Percentiles rank a stretch among this genome's conserved stretches.
Evolutionary conservation across 352 stramenopile genomes (phyloP).

Genomic region (Phytophthora agathidicida): DNA sequence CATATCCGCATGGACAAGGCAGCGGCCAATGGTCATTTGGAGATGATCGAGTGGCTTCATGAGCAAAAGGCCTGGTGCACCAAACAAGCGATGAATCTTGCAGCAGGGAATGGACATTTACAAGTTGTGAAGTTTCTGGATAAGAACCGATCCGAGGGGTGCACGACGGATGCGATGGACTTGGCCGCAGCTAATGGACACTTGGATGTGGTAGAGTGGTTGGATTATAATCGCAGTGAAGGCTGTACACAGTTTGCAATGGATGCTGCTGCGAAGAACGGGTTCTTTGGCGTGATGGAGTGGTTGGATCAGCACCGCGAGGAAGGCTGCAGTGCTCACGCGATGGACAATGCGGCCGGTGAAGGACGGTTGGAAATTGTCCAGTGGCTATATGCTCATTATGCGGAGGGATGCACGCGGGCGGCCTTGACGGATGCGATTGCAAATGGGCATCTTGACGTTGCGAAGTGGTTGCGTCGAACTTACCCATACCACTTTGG

Average conservation of each 20-base stretch:
- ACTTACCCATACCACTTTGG: conserved; percentile 10
- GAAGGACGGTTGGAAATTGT: conserved; percentile 9
- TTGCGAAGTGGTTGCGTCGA: conserved; percentile 5
- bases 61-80: conserved; percentile 16
- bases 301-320: conserved; percentile 14
- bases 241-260: conserved; percentile 21
- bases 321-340: conserved; percentile 7
- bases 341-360: conserved; percentile 34
- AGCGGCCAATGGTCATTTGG: conserved; percentile 24
- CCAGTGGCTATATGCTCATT: conserved; percentile 1
- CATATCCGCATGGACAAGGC: conserved; percentile 25
- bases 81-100: conserved; percentile 15
- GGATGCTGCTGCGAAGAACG: conserved; percentile 7
- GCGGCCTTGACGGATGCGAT: conserved; percentile 5
- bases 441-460: conserved; percentile 5
- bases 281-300: conserved; percentile 15
- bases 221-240: conserved; percentile 18
- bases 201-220: conserved; percentile 22
- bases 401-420: not conserved
- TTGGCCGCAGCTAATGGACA: conserved; percentile 22
- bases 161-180: conserved; percentile 20
- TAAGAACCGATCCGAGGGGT: conserved; percentile 15
- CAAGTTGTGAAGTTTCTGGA: conserved; percentile 25
- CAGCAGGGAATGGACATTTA: conserved; percentile 14
- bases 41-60: conserved; percentile 31